Percentiles rank a stretch among this genome's conserved stretches.
Evolutionary conservation across 345 rosid genomes (phyloP).

Genomic region (Psidium guajava): DNA sequence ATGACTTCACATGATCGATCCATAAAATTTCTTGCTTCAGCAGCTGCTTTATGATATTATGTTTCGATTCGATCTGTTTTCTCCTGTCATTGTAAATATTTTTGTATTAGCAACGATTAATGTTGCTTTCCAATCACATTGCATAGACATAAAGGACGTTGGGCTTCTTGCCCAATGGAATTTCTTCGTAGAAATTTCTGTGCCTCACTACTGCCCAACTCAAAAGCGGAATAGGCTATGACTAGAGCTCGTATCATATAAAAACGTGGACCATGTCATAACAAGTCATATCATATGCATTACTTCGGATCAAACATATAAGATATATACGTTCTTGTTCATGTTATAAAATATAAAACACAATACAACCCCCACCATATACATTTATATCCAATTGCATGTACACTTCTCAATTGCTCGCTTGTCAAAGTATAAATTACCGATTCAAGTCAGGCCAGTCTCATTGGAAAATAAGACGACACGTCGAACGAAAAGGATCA

Average conservation of each 20-base stretch:
- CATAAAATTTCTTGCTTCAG: neutral
- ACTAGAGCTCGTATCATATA: neutral
- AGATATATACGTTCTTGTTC: neutral
- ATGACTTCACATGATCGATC: neutral
- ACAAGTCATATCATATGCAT: neutral
- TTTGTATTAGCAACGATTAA: neutral
- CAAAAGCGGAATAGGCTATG: neutral
- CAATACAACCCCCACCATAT: neutral
- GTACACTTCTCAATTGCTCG: neutral
- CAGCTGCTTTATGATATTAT: neutral
- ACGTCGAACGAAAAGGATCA: neutral
- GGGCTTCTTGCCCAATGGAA: neutral
- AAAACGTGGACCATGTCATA: neutral
- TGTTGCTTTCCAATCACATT: neutral
- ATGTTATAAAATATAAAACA: neutral
- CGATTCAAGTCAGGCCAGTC: neutral
- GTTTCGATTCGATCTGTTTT: neutral
- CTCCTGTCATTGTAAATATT: neutral
- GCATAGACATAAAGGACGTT: too few species aligned
- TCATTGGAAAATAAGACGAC: neutral
- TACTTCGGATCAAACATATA: neutral
- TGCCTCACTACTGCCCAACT: neutral
- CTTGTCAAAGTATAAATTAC: neutral
- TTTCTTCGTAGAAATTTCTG: neutral
- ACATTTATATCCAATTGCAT: neutral